A percentile compares a stretch with the other conserved stretches of the same genome.
phyloP scores from a whole-genome alignment of 1,284 basidiomycete species.

The Amylostereum chailletii region DNA sequence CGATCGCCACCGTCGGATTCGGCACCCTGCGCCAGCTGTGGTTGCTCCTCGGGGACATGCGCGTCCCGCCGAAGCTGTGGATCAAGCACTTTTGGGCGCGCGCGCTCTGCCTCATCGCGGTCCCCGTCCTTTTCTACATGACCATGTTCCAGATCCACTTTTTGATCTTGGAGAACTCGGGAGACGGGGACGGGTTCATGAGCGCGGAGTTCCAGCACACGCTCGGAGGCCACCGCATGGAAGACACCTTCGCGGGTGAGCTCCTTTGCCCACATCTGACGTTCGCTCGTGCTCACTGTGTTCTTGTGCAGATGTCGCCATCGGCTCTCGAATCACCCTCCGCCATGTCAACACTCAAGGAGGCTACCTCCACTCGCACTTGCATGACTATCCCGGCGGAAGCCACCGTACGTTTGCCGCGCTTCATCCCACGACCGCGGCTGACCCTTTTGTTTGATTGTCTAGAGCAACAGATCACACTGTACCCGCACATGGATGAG shows the following conservation, averaged over 20 bases:
- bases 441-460: too few relatives aligned
- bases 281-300: too few relatives aligned
- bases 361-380: conserved; percentile 94
- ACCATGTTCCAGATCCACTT: conserved; percentile 95
- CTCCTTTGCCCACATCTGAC: too few relatives aligned
- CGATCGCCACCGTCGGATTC: conserved; percentile 90
- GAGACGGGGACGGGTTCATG: conserved; percentile 99
- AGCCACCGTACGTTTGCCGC: conserved; percentile 58
- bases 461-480: conserved; percentile 92
- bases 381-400: conserved; percentile 81
- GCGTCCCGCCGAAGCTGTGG: conserved; percentile 70
- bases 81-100: conserved; percentile 83
- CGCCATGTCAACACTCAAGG: conserved; percentile 96
- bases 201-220: conserved; percentile 98
- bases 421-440: conserved; percentile 1
- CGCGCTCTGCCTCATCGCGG: conserved; percentile 78
- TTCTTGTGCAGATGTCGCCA: conserved; percentile 57
- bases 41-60: conserved; percentile 83
- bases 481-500: conserved; percentile 91
- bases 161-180: conserved; percentile 78
- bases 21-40: conserved; percentile 86
- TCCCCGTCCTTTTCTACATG: conserved; percentile 91
- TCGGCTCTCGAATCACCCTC: conserved; percentile 80
- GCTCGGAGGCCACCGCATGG: conserved; percentile 84
- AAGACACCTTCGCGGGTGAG: conserved; percentile 49